Evolutionary conservation across 1,284 basidiomycete genomes (phyloP), one percentile per base, ranked within the genome.

Genomic region (Ganoderma meredithae): DNA sequence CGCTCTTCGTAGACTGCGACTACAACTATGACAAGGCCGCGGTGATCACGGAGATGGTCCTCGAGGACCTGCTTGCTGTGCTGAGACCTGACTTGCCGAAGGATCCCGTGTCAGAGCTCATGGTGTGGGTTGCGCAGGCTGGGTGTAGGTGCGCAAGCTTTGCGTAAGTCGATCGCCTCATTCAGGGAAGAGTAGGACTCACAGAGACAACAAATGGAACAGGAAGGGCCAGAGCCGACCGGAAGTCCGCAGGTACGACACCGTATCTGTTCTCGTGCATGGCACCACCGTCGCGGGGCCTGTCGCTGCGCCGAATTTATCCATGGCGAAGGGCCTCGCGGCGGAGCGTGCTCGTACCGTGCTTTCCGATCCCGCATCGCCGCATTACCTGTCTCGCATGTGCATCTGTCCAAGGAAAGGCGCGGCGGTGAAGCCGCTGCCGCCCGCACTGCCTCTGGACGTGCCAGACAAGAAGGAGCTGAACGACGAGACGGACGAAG

Each of bases 1-100:
- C 94, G 0, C 84, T 97, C 27, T 85, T 96, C 36, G 85, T 96
- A 60, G 96, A 98, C 80, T 88, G 88, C 10, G 87, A 85, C 15
- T 95, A 91, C 74, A 81, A 94, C 73, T 89, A 93, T 67, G 88
- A 90, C 59, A 86, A 82, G 63, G 87, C 88, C 1, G 85, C 85
- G 19, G 82, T 81, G 3, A 82, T 95, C 12, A 85, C 90, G 43
- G 85, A 89, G 75, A 73, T 81, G 59, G 80, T 88, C 27, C 90
- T 94, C 88, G 80, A 82, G 36, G 90, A 91, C 43, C 81, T 93
- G 3, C 79, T 94, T 55, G 81, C 80, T 5, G 80, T 82, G 1
- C 79, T 94, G 27, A 83, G 83, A 0, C 91, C 89, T 0, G 81
- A 85, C 59, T 79, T 92, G 65, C 85, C 85, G 17, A 82, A 82